Evolutionary conservation across 495 filamentous ascomycete species (phyloP), one percentile per base, ranked within the genome.

Genomic region (Aspergillus conjunctus): DNA sequence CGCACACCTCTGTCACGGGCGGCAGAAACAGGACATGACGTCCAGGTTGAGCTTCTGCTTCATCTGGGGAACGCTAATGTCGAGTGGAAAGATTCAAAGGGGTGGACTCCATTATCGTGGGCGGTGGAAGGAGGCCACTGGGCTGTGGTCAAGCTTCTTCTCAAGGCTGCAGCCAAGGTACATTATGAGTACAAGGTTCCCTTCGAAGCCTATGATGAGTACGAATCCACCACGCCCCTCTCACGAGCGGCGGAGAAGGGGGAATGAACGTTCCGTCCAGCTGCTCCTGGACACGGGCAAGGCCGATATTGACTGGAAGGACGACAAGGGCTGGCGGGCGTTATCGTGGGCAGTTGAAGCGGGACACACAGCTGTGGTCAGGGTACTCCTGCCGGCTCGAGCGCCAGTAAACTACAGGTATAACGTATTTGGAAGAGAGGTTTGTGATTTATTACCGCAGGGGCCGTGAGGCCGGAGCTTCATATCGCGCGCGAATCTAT

Each of bases 81-180:
- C 17, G 18, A 44, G 8, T 12, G 18, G 11, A 26, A 46, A 32
- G 54, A 56, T 11, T 17, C 9, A 15, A 33, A 22, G 39, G 54
- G 54, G 10, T 21, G 54, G 15, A 56, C 54, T 56, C 15, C 54
- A 14, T 46, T 56, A 46, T 56, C 34, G 7, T 56, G 54, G 54
- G 51, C 51, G 21, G 33, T 39, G 34, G 34, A 39, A 39, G 34
- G 34, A 39, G 34, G 34, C 7, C 34, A 39, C 34, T 39, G 34
- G 34, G 14, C 34, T 7, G 34, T 39, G 34, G 34, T 39, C 34
- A 39, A 39, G 34, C 34, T 39, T 39, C 34, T 39, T 39, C 34
- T 39, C 7, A 39, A 39, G 34, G 34, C 34, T 39, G 34, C 34
- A 39, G 34, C 34, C 34, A 39, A 39, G 34, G 34, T 39, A 39